Base-by-base conservation (phyloP, 2,329 filamentous ascomycete genomes). In the Monosporascus ibericus region DNA sequence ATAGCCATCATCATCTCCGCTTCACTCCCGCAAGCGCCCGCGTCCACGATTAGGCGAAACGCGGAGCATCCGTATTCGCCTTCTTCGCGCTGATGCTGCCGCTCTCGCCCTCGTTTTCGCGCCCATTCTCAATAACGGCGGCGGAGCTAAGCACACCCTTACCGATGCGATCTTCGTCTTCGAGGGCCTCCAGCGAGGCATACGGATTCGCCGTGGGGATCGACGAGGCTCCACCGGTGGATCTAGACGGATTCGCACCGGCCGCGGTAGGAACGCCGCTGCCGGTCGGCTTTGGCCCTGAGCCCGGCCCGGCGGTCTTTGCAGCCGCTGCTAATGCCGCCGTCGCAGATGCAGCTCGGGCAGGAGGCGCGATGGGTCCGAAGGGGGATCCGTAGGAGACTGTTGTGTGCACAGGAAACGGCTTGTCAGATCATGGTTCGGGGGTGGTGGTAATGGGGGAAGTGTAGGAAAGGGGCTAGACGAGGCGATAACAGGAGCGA, bases 361-460 rank as follows among this genome's bases (percentile, higher is more conserved):
- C 42, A 17, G 65, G 65, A 15, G 65, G 65, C 3, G 59, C 65
- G 40, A 68, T 68, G 50, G 65, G 65, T 5, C 65, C 65, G 50
- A 65, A 68, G 6, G 63, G 64, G 4, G 64, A 66, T 11, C 60
- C 58, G 54, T 63, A 63, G 11, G 59, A 57, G 2, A 53, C 57
- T 58, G 47, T 24, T 42, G 15, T 14, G 5, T 11, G 5, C n/a
- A 15, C 8, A 46, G 11, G 30, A 38, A 42, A 54, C 20, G 51
- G 48, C 15, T 18, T 5, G 37, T 51, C 36, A 25, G 51, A 22
- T 37, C 30, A 48, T 24, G 37, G 44, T n/a, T 6, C 38, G 34
- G 37, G 15, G 40, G 30, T 24, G 37, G 15, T 25, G 30, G 37
- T 34, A 50, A 38, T 22, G 7, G 17, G 25, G 25, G 30, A 24